Evolutionary conservation across 1,284 basidiomycete species (phyloP), one percentile per base, ranked within the genome.

Genomic region (Rhodotorula sp.): DNA sequence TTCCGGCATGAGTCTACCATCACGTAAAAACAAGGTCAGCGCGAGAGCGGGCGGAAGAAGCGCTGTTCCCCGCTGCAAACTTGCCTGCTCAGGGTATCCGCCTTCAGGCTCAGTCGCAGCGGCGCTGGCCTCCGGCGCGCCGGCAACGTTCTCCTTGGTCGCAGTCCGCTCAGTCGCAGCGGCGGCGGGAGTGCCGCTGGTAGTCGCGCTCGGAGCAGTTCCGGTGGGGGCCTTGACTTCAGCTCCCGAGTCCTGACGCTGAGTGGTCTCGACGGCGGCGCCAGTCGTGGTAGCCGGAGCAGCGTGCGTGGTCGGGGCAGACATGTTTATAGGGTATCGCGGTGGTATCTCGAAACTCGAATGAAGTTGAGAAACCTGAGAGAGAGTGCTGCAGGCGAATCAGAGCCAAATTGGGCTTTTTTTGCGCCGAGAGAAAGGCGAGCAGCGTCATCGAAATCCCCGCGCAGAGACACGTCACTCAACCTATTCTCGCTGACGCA

Each of bases 191-290:
- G 49, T 51, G n/a, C 18, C 20, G 26, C 8, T n/a, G 24, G 20
- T 20, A 12, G 22, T 42, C 37, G 37, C 37, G 37, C 37, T 42
- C 37, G 37, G 37, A 42, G 37, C 37, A 12, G 37, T 42, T 42
- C 37, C 37, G 30, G 24, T 2, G 12, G 49, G 14, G 24, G 37
- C 17, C 5, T 4, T 37, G 14, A 37, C 8, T 15, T 37, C 59
- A 46, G 45, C 45, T n/a, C 45, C 59, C 6, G 45, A 14, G 59
- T 54, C 44, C 29, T 46, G 45, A 54, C 72, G 69, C 58, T 74
- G 72, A 7, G 73, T 76, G 1, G 77, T 75, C 55, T 77, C 76
- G 46, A 42, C 60, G 6, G 60, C 60, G 33, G 48, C 37, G 48
- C 24, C 48, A 20, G 30, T 14, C 0, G 30, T 26, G 33, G 54